Evolutionary conservation across 768 basidiomycete genomes (phyloP).

Genomic region (Lactarius vividus): DNA sequence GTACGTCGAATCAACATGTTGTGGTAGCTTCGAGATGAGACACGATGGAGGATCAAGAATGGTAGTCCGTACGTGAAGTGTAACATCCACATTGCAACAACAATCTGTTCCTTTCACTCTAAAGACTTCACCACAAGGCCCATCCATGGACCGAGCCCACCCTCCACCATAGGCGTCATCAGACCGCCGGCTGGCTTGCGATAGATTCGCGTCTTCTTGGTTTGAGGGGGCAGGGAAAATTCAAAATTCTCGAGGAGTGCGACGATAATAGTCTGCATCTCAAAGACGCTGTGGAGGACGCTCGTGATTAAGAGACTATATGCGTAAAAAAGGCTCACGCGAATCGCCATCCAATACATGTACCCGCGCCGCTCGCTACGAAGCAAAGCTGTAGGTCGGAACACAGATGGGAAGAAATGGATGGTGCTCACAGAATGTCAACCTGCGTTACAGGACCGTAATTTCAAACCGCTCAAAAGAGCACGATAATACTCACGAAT

Average conservation of each 20-base stretch:
- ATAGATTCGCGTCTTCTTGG: constrained; percentile 6
- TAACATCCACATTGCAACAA: background rate
- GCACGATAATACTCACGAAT: background rate
- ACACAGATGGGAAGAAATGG: background rate
- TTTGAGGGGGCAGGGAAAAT: constrained; percentile 8
- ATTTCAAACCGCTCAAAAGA: background rate
- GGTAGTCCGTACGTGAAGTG: no score
- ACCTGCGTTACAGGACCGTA: background rate
- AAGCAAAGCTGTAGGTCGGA: background rate
- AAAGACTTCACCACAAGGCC: constrained; percentile 10
- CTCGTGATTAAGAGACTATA: background rate
- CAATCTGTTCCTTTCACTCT: background rate
- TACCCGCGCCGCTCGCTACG: constrained; percentile 2
- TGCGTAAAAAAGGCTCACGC: background rate
- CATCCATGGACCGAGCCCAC: background rate
- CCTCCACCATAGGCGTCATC: background rate
- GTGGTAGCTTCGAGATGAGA: no score
- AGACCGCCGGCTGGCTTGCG: constrained; percentile 1
- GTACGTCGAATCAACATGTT: no score
- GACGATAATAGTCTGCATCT: constrained; percentile 7
- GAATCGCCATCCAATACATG: constrained; percentile 17
- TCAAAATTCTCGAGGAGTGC: constrained; percentile 14
- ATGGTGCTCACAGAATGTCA: constrained; percentile 6
- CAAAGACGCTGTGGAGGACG: background rate
- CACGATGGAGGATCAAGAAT: no score